Base-by-base conservation (phyloP, 2,329 filamentous ascomycete genomes). In the Monascus ruber region DNA sequence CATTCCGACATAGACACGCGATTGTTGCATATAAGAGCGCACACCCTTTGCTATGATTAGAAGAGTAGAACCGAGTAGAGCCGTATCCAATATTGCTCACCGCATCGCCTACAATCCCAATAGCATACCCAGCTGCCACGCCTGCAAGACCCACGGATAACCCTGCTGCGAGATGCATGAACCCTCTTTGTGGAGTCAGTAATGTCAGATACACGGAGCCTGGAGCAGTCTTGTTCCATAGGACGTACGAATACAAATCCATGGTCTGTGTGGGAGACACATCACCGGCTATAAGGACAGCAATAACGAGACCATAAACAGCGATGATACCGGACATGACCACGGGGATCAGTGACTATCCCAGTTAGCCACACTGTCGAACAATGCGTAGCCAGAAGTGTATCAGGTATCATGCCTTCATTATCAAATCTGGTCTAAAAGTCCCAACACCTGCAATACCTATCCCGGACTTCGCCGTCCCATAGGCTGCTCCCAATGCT, bases 251-350 rank as follows among this genome's bases (percentile, higher is more conserved):
- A 69, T 91, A 98, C 48, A 96, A 71, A 57, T 80, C 87, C 69
- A 94, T 94, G 58, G 73, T 73, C 49, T 74, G 69, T 17, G 67
- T 67, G 10, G 75, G 84, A 36, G 73, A 75, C 62, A 96, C 79
- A 62, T 94, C 86, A 64, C 86, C 83, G 40, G 87, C 85, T 62
- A 98, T 98, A 51, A 98, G 77, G 57, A 98, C 91, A 11, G 89
- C 84, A 52, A 98, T 88, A 56, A 98, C 91, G 52, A 98, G 83
- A 37, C 88, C 85, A 69, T 98, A 98, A 51, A 98, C 91, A 42
- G 91, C 91, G 57, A 98, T 86, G 61, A 98, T 98, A 77, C 91
- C 91, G 53, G 91, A 94, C 91, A 98, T 98, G 71, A 98, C 67
- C 38, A 71, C 68, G 26, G 68, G 68, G 38, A 71, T 69, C 34